Percentiles rank a stretch among this genome's conserved stretches.
Evolutionary conservation across 306 rosid species (phyloP).

Genomic region (Fagus crenata): DNA sequence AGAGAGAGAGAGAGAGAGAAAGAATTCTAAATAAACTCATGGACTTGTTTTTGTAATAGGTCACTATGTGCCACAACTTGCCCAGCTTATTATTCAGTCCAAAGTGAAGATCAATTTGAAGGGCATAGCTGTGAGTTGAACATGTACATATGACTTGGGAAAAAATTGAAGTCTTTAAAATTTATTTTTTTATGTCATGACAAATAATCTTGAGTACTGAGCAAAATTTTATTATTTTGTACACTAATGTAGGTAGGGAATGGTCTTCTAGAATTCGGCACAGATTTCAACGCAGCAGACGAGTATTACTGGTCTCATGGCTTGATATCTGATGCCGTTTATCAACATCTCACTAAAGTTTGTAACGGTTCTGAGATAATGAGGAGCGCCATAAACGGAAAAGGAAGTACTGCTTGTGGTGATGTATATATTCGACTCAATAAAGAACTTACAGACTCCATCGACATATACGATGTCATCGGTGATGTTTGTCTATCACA

Average conservation of each 20-base stretch:
- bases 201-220: background rate
- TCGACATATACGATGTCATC: background rate
- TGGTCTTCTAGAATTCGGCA: conserved; percentile 32
- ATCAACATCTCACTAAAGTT: conserved; percentile 1
- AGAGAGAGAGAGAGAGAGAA: too few relatives aligned
- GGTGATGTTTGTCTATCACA: background rate
- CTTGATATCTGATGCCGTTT: conserved; percentile 31
- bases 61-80: conserved; percentile 53
- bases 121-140: conserved; percentile 44
- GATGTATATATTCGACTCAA: background rate
- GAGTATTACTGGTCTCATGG: conserved; percentile 45
- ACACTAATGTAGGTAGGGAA: conserved; percentile 36
- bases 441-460: background rate
- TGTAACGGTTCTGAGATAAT: conserved; percentile 28
- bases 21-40: background rate
- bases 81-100: conserved; percentile 38
- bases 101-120: conserved; percentile 35
- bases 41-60: conserved; percentile 23
- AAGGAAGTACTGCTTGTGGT: background rate
- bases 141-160: background rate
- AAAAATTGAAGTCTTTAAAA: background rate
- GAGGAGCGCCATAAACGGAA: background rate
- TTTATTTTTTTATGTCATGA: background rate
- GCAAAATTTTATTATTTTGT: background rate
- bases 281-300: conserved; percentile 24